A percentile compares a stretch with the other conserved stretches of the same genome.
phyloP scores from a whole-genome alignment of 2,329 filamentous ascomycete species.

The Cordyceps sp. region DNA sequence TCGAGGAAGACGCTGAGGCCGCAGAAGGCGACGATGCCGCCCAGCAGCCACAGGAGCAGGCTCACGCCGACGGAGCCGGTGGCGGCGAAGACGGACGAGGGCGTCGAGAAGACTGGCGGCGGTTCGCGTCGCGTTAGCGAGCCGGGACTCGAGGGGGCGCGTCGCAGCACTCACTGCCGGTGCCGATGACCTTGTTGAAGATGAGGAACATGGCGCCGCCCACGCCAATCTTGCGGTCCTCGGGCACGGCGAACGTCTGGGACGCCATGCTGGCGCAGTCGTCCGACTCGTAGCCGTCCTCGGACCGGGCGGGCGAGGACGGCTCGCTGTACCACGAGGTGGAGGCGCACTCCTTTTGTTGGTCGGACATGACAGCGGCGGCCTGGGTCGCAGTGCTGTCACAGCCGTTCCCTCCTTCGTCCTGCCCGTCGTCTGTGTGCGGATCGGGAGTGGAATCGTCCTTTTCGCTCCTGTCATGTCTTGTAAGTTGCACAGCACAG shows the following conservation, averaged over 20 bases:
- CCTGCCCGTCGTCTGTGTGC: no score
- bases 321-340: neutral
- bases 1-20: constrained; percentile 47
- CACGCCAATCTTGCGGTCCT: constrained; percentile 32
- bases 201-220: constrained; percentile 36
- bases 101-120: constrained; percentile 33
- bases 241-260: constrained; percentile 5
- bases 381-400: no score
- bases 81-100: constrained; percentile 31
- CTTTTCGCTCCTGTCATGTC: no score
- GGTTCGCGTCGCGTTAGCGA: neutral
- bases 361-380: no score
- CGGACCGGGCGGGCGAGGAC: neutral
- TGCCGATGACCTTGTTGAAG: constrained; percentile 42
- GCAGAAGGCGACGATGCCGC: constrained; percentile 42
- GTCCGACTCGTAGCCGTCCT: neutral
- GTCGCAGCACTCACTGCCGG: constrained; percentile 27
- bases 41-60: constrained; percentile 40
- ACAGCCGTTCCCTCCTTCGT: no score
- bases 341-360: no score
- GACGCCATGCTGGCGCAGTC: neutral
- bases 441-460: no score
- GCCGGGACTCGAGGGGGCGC: neutral
- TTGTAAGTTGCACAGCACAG: no score
- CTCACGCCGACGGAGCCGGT: constrained; percentile 30